Evolutionary conservation across 768 basidiomycete species (phyloP).

Genomic region (Amylocystis lapponica): DNA sequence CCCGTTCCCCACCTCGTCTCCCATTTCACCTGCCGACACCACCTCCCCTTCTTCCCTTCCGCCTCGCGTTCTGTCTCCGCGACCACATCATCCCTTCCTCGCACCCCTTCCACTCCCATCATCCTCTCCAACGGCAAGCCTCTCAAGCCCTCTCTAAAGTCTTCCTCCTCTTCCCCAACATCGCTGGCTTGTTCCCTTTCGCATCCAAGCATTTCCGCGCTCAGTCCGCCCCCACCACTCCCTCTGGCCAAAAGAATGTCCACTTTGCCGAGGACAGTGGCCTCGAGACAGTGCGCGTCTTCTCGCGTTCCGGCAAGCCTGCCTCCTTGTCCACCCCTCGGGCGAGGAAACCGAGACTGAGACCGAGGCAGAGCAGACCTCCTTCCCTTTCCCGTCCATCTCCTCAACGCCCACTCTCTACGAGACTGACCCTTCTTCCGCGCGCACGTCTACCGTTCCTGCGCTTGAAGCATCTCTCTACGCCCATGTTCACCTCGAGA

Average conservation of each 20-base stretch:
- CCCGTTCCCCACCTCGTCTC: conserved; percentile 38
- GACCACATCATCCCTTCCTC: conserved; percentile 17
- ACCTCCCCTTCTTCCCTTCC: conserved; percentile 15
- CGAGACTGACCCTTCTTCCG: conserved; percentile 29
- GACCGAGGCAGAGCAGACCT: conserved; percentile 29
- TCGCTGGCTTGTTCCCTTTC: conserved; percentile 31
- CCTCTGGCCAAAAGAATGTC: conserved; percentile 66
- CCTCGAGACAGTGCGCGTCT: conserved; percentile 57
- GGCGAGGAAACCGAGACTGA: conserved; percentile 40
- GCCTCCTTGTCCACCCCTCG: conserved; percentile 50
- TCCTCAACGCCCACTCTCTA: conserved; percentile 13
- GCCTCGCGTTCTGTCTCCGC: conserved; percentile 3
- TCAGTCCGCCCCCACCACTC: conserved; percentile 61
- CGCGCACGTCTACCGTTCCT: conserved; percentile 34
- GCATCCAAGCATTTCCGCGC: conserved; percentile 31
- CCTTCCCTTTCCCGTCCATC: conserved; percentile 17
- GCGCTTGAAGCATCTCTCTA: conserved; percentile 22
- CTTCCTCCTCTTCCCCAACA: conserved; percentile 43
- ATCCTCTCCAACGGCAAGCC: conserved; percentile 75
- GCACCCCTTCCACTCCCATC: conserved; percentile 36
- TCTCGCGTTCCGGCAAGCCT: conserved; percentile 63
- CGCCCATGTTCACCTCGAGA: conserved; percentile 34
- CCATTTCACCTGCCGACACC: conserved; percentile 20
- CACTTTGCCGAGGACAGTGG: conserved; percentile 71
- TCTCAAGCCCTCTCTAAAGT: conserved; percentile 81